Percentiles rank a stretch among this genome's conserved stretches.
These are phyloP conservation scores for Trichoderma semiorbis DNA, from an alignment of 2,329 filamentous ascomycete genomes.

Conservation along the genomic window DNA sequence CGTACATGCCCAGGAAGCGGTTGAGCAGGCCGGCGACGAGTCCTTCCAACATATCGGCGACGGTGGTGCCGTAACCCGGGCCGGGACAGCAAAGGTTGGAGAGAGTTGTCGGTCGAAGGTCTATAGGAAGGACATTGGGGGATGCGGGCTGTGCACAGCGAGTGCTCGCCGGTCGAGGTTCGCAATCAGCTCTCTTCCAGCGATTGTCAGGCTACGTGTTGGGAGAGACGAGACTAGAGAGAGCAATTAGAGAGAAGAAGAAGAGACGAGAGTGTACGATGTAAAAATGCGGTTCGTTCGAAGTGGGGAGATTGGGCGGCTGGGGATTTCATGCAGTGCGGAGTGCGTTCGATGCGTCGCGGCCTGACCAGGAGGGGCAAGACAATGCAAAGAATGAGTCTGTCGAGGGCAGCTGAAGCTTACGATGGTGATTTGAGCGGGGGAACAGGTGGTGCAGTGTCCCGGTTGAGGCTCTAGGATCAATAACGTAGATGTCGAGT, in stretches of 20 bases:
- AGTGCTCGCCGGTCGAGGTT: slow-evolving; percentile 15
- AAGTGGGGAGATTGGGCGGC: slow-evolving; percentile 15
- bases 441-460: background rate
- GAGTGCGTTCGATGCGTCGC: slow-evolving; percentile 13
- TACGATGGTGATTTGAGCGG: background rate
- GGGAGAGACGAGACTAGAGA: background rate
- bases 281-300: background rate
- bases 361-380: slow-evolving; percentile 12
- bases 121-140: slow-evolving; percentile 23
- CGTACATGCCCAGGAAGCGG: slow-evolving; percentile 99
- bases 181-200: background rate
- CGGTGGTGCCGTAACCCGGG: slow-evolving; percentile 67
- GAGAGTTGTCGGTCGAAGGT: slow-evolving; percentile 2
- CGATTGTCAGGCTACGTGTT: background rate
- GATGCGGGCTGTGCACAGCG: background rate
- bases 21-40: slow-evolving; percentile 96
- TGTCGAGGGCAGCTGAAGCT: background rate
- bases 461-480: background rate
- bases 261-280: background rate
- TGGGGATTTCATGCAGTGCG: slow-evolving; percentile 1
- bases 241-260: background rate
- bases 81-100: slow-evolving; percentile 39
- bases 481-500: background rate
- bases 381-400: background rate
- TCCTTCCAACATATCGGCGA: slow-evolving; percentile 84